These are phyloP conservation scores for Suillus lakei DNA, from an alignment of 768 basidiomycete genomes.

Conservation along the genomic window DNA sequence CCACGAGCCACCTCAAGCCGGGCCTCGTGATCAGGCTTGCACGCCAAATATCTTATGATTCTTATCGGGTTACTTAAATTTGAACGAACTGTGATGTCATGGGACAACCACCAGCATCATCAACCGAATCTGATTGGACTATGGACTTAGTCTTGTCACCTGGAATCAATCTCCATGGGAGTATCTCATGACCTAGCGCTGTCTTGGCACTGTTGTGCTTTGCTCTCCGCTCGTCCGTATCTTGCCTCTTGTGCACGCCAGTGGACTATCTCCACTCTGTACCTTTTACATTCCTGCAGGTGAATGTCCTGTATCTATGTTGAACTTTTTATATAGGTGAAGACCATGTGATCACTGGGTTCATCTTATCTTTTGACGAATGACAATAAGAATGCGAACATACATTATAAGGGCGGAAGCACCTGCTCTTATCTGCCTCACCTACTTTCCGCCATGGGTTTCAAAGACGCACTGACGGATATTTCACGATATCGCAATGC, in stretches of 20 bases:
- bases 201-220: too few relatives aligned
- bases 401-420: neutral
- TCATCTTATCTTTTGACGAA: neutral
- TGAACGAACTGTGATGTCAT: too few relatives aligned
- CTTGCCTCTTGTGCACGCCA: too few relatives aligned
- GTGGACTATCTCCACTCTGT: too few relatives aligned
- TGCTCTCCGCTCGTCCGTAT: too few relatives aligned
- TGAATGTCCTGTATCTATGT: neutral
- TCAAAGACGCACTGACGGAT: constrained; percentile 27
- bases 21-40: too few relatives aligned
- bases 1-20: too few relatives aligned
- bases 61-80: too few relatives aligned
- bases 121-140: neutral
- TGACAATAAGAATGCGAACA: neutral
- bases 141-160: neutral
- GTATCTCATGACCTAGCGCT: too few relatives aligned
- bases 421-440: neutral
- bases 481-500: constrained; percentile 46
- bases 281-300: neutral
- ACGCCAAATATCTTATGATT: too few relatives aligned
- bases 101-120: neutral
- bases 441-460: constrained; percentile 25
- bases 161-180: too few relatives aligned
- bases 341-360: neutral
- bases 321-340: neutral